A percentile compares a stretch with the other conserved stretches of the same genome.
Conservation (phyloP, 2,329 filamentous ascomycete genomes). For the Ceratocystis variospora region DNA sequence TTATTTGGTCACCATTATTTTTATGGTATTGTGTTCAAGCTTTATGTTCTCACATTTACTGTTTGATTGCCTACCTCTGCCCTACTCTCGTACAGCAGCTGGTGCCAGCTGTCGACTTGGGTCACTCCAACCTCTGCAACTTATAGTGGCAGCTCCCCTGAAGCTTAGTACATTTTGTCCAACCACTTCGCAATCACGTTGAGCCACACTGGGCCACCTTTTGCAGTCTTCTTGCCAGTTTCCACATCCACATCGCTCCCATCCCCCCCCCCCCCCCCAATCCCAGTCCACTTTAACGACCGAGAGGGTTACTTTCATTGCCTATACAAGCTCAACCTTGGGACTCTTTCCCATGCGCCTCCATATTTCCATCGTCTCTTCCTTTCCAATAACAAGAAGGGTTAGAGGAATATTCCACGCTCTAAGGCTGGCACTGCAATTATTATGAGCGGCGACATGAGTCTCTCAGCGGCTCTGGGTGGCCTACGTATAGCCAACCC, state of each 20-base stretch:
- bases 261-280: not conserved
- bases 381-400: conserved; percentile 17
- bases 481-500: conserved; percentile 95
- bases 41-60: not conserved
- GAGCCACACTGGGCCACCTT: conserved; percentile 2
- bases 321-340: not conserved
- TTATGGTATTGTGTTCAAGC: not conserved
- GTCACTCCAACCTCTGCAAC: not conserved
- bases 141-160: not conserved
- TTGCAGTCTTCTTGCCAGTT: too few relatives aligned
- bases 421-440: conserved; percentile 7
- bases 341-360: conserved; percentile 18
- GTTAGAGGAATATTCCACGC: conserved; percentile 12
- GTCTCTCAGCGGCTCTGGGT: conserved; percentile 80
- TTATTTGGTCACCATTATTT: not conserved
- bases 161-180: not conserved
- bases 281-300: not conserved
- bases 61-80: not conserved
- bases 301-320: not conserved
- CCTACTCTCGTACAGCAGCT: not conserved
- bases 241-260: too few relatives aligned
- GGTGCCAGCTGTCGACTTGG: not conserved
- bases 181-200: conserved; percentile 6
- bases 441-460: conserved; percentile 79
- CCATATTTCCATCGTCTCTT: conserved; percentile 10